Evolutionary conservation across 1,139 yeast species (phyloP), one percentile per base, ranked within the genome.

Genomic region (Geotrichum histeridarum): DNA sequence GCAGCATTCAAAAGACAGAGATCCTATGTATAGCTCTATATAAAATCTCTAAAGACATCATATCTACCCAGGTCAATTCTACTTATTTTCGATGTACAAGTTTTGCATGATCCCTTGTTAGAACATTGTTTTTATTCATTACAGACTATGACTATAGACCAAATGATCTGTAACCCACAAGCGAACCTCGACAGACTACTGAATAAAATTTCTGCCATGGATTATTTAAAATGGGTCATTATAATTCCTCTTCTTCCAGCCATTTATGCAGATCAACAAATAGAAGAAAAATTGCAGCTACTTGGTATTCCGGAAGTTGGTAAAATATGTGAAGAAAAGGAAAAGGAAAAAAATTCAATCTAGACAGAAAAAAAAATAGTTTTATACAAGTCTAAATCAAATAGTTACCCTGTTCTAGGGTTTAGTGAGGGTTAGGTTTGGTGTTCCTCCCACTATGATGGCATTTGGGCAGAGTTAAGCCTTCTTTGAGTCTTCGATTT

Each of bases 401-500:
- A 18, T n/a, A 6, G n/a, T 49, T 42, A 18, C 43, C 39, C 48
- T 15, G 31, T 8, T 22, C 37, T 27, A 37, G 37, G 43, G 32
- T 30, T 31, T 27, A 18, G 22, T 33, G 17, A 37, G 17, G 15
- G 31, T 38, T 30, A 17, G 8, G 15, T 31, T 11, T 17, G n/a
- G 33, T 42, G 15, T 42, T 35, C 30, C 35, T 31, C 8, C 47
- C 48, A 22, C 5, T 22, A 3, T 3, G 5, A 22, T 22, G 27
- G 31, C 59, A 56, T 4, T 33, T 39, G 7, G 59, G 57, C 33
- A 56, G 32, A 8, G 37, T 50, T 14, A 56, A 49, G 33, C 59
- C 57, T 18, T 67, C 67, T 59, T 78, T 79, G 54, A 80, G 59
- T 50, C 68, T 63, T 52, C 89, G 69, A 54, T 80, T 77, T 8